Evolutionary conservation across 2,329 filamentous ascomycete species (phyloP).

Genomic region (Arthroderma uncinatum): DNA sequence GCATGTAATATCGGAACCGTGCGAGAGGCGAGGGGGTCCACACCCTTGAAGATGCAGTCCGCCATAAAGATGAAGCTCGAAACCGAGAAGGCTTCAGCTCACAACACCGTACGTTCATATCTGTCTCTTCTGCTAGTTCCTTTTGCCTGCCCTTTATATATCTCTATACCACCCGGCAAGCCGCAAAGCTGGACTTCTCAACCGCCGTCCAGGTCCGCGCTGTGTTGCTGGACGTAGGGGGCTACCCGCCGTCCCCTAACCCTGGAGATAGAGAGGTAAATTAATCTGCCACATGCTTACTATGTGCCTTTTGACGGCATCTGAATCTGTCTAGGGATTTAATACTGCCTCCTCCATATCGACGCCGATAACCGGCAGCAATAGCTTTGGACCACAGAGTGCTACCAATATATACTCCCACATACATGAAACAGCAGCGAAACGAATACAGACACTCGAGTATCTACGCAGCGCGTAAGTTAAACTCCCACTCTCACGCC

Average conservation of each 20-base stretch:
- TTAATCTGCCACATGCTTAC: neutral
- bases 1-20: neutral
- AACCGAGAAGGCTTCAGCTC: slow-evolving; percentile 1
- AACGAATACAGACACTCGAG: slow-evolving; percentile 86
- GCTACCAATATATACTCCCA: slow-evolving; percentile 50
- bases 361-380: slow-evolving; percentile 24
- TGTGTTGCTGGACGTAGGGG: neutral
- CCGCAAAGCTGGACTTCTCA: slow-evolving; percentile 3
- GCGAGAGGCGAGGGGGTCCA: slow-evolving; percentile 1
- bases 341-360: slow-evolving; percentile 19
- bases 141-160: neutral
- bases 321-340: slow-evolving; percentile 15
- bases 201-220: neutral
- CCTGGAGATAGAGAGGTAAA: neutral
- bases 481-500: neutral
- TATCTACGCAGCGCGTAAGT: slow-evolving; percentile 85
- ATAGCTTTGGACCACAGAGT: slow-evolving; percentile 36
- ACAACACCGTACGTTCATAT: slow-evolving; percentile 1
- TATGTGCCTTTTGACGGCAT: neutral
- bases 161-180: neutral
- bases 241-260: neutral
- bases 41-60: slow-evolving; percentile 4
- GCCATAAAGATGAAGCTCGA: slow-evolving; percentile 5
- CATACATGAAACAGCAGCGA: slow-evolving; percentile 76
- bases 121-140: neutral